Conservation (phyloP, 768 basidiomycete species). For the Lentinula lateritia region DNA sequence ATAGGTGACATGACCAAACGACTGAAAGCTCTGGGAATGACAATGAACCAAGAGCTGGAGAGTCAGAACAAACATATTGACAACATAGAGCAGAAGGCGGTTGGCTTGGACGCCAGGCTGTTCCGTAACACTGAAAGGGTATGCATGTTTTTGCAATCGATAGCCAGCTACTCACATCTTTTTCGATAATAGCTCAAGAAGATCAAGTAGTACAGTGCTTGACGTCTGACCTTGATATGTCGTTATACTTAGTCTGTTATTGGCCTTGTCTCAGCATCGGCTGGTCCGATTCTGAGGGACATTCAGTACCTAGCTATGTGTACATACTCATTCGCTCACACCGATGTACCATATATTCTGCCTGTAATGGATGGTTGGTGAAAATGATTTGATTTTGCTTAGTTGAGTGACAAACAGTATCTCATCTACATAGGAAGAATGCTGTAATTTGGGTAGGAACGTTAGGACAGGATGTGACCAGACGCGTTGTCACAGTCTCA, state of each 20-base stretch:
- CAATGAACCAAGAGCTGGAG: slow-evolving; percentile 65
- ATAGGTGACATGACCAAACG: slow-evolving; percentile 52
- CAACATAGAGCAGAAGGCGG: slow-evolving; percentile 55
- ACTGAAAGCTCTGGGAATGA: slow-evolving; percentile 51
- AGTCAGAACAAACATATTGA: slow-evolving; percentile 58
- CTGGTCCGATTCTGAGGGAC: background rate
- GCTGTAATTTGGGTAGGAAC: background rate
- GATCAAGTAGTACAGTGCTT: background rate
- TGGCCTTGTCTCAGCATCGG: background rate
- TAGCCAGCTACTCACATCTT: background rate
- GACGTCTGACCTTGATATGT: background rate
- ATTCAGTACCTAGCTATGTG: background rate
- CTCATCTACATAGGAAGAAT: no score
- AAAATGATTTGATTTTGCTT: background rate
- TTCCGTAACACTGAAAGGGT: slow-evolving; percentile 60
- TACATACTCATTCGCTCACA: background rate
- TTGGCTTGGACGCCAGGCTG: slow-evolving; percentile 49
- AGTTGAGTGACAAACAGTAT: background rate
- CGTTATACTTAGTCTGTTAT: background rate
- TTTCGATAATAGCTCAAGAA: background rate
- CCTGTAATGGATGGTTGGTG: background rate
- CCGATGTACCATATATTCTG: background rate
- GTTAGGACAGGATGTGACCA: background rate
- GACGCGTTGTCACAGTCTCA: background rate
- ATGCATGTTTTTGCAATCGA: background rate